Percentiles rank a stretch among this genome's conserved stretches.
Conservation (phyloP, 2,329 filamentous ascomycete species). For the Penicillium sp. region DNA sequence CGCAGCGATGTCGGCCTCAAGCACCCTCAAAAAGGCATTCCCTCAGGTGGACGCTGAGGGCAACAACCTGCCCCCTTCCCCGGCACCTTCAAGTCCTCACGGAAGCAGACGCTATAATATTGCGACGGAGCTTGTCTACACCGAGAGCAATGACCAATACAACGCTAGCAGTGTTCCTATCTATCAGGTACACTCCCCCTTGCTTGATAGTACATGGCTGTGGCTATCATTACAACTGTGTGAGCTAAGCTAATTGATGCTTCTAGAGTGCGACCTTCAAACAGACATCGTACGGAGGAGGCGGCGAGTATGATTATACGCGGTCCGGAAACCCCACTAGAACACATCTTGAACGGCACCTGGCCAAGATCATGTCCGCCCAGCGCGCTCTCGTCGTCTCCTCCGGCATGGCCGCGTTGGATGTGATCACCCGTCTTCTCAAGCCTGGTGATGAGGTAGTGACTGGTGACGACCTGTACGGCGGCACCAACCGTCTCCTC, state of each 20-base stretch:
- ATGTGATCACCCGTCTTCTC: constrained; percentile 91
- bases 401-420: constrained; percentile 95
- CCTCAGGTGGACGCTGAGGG: constrained; percentile 77
- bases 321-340: constrained; percentile 96
- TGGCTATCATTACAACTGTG: not conserved
- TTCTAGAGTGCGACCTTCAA: constrained; percentile 90
- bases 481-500: constrained; percentile 89
- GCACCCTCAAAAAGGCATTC: constrained; percentile 55
- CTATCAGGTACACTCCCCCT: constrained; percentile 69
- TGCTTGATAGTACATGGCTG: not conserved
- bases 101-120: constrained; percentile 88
- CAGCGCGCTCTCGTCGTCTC: constrained; percentile 88
- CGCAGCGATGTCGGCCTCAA: constrained; percentile 47
- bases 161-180: constrained; percentile 95
- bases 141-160: constrained; percentile 95
- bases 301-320: constrained; percentile 96
- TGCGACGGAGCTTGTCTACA: constrained; percentile 95
- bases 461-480: constrained; percentile 95
- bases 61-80: constrained; percentile 85
- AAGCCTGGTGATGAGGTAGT: constrained; percentile 95
- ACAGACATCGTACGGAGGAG: constrained; percentile 78
- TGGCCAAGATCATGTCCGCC: constrained; percentile 99
- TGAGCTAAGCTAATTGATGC: constrained; percentile 5
- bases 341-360: constrained; percentile 91
- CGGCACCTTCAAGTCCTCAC: constrained; percentile 87